Base-by-base conservation (phyloP, 1,139 yeast species). In the Candida pseudoviswanathii region DNA sequence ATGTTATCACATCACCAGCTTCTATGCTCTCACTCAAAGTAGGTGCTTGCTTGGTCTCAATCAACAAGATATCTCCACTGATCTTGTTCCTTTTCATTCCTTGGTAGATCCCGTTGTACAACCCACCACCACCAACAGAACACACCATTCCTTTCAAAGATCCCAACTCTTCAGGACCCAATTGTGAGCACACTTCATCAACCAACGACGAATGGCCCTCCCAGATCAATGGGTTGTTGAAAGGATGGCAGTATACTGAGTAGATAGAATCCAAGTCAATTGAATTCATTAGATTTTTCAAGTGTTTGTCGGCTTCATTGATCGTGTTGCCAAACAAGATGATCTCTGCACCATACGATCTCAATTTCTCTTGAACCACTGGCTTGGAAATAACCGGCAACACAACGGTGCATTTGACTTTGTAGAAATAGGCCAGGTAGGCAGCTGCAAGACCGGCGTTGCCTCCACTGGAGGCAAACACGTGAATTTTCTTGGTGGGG, bases 371-470 rank as follows among this genome's bases (percentile, higher is more conserved):
- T 41, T 60, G 60, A 2, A 71, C 70, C 2, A 58, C 52, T 2
- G 61, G 58, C 50, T 70, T 70, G 3, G 88, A 73, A 4, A 72
- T 64, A 0, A 56, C 66, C 0, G 92, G 92, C 5, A 86, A 79
- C 1, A 84, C 89, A 5, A 86, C 90, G 0, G 88, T 82, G 55
- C 91, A 84, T 8, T 75, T 72, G 6, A 78, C 63, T 1, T 71
- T 69, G 52, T 75, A 72, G 47, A 62, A 66, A 34, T 62, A 63
- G 3, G 86, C 80, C 40, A 87, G 82, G 47, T 77, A 77, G 0
- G 90, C 89, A 2, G 89, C 89, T 0, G 92, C 92, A 45, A 84
- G 69, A 0, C 94, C 94, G 0, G 94, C 94, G 61, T 86, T 86
- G 0, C 94, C 94, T 9, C 92, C 94, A 11, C 89, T 83, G 31